Evolutionary conservation across 2,329 filamentous ascomycete species (phyloP).

Genomic region (Epichloe gansuensis): DNA sequence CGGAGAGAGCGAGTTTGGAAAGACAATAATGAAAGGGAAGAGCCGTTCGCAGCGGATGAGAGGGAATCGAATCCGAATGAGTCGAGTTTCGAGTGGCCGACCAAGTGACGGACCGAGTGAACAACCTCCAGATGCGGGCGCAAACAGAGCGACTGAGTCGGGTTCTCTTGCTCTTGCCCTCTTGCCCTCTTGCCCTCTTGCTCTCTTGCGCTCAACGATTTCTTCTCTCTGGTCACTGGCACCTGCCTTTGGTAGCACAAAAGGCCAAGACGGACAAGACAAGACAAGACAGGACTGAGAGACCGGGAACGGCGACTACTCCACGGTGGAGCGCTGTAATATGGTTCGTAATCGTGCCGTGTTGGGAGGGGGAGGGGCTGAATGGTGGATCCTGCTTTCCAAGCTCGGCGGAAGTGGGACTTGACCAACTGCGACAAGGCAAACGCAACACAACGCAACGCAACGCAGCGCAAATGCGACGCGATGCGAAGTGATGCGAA

Average conservation of each 20-base stretch:
- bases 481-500: not conserved
- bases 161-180: not conserved
- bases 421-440: not conserved
- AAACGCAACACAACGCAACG: not conserved
- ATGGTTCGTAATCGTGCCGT: slow-evolving; percentile 1
- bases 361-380: slow-evolving; percentile 3
- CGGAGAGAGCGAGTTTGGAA: not conserved
- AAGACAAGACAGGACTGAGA: not conserved
- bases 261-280: not conserved
- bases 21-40: no score
- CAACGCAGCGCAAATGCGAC: not conserved
- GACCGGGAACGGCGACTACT: slow-evolving; percentile 6
- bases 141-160: not conserved
- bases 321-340: slow-evolving; percentile 1
- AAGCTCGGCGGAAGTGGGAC: slow-evolving; percentile 5
- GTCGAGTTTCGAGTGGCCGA: not conserved
- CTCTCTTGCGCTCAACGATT: not conserved
- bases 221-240: not conserved
- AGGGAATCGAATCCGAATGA: not conserved
- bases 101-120: not conserved
- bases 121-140: not conserved
- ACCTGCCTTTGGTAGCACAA: not conserved
- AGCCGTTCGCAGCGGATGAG: no score
- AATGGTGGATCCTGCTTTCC: slow-evolving; percentile 3
- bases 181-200: not conserved